Base-by-base conservation (phyloP, 495 filamentous ascomycete species). In the Recurvomyces mirabilis region DNA sequence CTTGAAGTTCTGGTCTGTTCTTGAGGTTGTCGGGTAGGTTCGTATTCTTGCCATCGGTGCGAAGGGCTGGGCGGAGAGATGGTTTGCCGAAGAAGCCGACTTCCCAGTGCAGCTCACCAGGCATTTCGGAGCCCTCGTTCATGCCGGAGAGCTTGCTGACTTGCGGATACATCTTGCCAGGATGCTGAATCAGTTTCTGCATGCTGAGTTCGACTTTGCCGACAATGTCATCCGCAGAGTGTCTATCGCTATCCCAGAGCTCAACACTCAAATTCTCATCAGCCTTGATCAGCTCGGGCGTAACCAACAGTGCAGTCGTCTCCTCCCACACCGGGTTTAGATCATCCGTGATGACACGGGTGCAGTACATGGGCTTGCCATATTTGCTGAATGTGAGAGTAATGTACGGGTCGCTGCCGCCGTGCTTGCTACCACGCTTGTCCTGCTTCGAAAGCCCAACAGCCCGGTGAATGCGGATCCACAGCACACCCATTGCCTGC, bases 291-390 rank as follows among this genome's bases (percentile, higher is more conserved):
- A 89, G 68, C 38, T 94, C 85, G 0, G 87, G 72, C 5, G 81
- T 89, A 3, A 96, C 82, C 5, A 93, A 68, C 18, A 95, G 65
- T 17, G 86, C 87, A n/a, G 85, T 81, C 18, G 74, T 84, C 63
- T 95, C 89, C 55, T 88, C 81, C 73, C 89, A 96, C 5, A 94
- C 75, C 0, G 89, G 89, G 54, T 96, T 94, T 30, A 96, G 69
- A 52, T 94, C 84, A 59, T 95, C 88, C 12, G 85, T 82, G 44
- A 96, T 94, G 22, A 96, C 87, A 22, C 89, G 77, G 10, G 89
- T 94, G 60, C 87, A 94, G 59, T 94, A 95, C 82, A 93, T 93
- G 10, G 88, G 89, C 67, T 96, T 96, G 35, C 87, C 86, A 48
- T 93, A 96, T 62, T 96, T 94, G 11, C 74, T 79, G 64, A 81